Percentiles rank a stretch among this genome's conserved stretches.
phyloP scores from a whole-genome alignment of 495 filamentous ascomycete species.

The Friedmanniomyces endolithicus region DNA sequence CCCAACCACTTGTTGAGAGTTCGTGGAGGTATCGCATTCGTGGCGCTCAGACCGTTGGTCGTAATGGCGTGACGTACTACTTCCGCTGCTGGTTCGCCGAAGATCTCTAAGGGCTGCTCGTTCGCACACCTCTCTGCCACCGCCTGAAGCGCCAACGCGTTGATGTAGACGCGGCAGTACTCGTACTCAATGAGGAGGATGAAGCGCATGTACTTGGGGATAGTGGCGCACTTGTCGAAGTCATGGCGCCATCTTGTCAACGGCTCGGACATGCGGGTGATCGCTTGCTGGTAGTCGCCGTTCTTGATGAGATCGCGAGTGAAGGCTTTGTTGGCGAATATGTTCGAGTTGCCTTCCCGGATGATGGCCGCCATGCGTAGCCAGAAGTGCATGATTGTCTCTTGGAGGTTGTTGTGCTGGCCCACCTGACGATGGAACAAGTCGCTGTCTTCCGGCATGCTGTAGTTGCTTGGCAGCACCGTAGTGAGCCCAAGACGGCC shows the following conservation, averaged over 20 bases:
- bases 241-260: constrained; percentile 61
- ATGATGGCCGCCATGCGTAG: constrained; percentile 79
- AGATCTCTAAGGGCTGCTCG: constrained; percentile 29
- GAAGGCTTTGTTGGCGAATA: constrained; percentile 72
- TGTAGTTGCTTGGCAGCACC: constrained; percentile 56
- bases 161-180: constrained; percentile 57
- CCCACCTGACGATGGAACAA: constrained; percentile 12
- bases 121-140: constrained; percentile 86
- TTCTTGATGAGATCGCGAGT: constrained; percentile 77
- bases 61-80: constrained; percentile 32
- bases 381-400: constrained; percentile 83
- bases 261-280: constrained; percentile 70
- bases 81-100: constrained; percentile 3
- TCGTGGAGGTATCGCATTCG: constrained; percentile 36
- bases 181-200: constrained; percentile 64
- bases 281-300: constrained; percentile 62
- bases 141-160: constrained; percentile 84
- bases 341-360: constrained; percentile 67
- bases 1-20: constrained; percentile 46
- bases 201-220: constrained; percentile 59
- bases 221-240: constrained; percentile 9
- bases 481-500: constrained; percentile 88
- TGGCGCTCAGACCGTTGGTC: constrained; percentile 29
- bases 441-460: constrained; percentile 18
- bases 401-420: constrained; percentile 36